Conservation (phyloP, 257 asterid genomes). For the Scutellaria minor region DNA sequence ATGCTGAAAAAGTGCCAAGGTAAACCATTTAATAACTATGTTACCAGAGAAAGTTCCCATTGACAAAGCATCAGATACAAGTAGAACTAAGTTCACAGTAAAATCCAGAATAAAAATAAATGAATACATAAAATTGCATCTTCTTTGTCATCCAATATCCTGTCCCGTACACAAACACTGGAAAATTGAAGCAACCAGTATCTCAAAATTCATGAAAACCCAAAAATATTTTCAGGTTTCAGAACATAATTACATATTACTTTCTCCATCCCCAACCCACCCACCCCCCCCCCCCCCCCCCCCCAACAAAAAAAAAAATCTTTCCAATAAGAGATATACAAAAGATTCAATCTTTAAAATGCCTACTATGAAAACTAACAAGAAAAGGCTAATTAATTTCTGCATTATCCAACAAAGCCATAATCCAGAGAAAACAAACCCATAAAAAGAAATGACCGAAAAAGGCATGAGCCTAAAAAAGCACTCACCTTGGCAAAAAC, state of each 20-base stretch:
- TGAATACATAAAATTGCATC: neutral
- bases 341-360: constrained; percentile 21
- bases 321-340: neutral
- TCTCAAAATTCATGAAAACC: constrained; percentile 27
- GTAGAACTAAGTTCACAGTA: neutral
- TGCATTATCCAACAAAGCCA: constrained; percentile 26
- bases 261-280: neutral
- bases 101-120: neutral
- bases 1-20: neutral
- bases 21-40: neutral
- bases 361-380: neutral
- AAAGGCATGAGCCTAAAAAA: neutral
- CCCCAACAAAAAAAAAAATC: no score
- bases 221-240: neutral
- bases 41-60: no score
- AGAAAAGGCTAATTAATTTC: constrained; percentile 8
- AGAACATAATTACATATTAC: neutral
- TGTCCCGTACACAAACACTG: neutral
- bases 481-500: constrained; percentile 66
- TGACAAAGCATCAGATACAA: neutral
- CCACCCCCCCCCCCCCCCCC: no score
- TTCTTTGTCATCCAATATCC: neutral
- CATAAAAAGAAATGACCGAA: neutral
- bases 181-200: neutral
- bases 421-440: constrained; percentile 9